These are phyloP conservation scores for Miamiensis avidus DNA, from an alignment of 169 alveolate species.

Conservation along the genomic window DNA sequence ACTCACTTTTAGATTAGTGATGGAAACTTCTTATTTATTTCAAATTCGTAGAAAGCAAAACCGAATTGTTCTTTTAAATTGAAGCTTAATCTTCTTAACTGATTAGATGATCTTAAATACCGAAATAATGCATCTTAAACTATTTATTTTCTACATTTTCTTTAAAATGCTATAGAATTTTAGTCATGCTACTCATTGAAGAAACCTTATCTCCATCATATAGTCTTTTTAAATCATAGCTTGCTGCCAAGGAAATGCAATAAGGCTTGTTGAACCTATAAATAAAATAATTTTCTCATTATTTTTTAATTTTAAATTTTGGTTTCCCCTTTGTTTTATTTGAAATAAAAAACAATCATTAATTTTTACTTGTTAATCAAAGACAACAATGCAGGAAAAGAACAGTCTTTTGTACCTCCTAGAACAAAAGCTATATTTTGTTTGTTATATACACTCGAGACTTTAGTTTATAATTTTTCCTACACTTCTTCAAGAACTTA, in stretches of 20 bases:
- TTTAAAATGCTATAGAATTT: conserved; percentile 1
- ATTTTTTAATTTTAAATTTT: background rate
- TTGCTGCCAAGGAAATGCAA: background rate
- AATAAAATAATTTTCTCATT: too few species aligned
- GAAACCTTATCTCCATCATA: conserved; percentile 39
- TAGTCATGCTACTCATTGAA: background rate
- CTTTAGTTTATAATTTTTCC: conserved; percentile 26
- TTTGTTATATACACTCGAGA: conserved; percentile 17
- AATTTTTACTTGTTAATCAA: background rate
- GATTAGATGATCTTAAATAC: background rate
- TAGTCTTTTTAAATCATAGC: background rate
- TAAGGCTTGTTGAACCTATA: too few species aligned
- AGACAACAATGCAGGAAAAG: conserved; percentile 8
- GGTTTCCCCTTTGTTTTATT: background rate
- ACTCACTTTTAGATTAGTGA: background rate
- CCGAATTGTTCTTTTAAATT: background rate
- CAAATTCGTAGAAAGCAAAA: background rate
- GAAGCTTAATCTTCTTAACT: background rate
- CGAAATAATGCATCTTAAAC: conserved; percentile 3
- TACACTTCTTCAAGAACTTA: conserved; percentile 15
- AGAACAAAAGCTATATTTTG: conserved; percentile 31
- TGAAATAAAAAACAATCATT: background rate
- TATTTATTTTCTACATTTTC: background rate
- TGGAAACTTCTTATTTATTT: background rate
- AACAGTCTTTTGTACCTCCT: conserved; percentile 43